These are phyloP conservation scores for Acanthochlamys bracteata DNA, from an alignment of 106 monocot genomes.

Conservation along the genomic window DNA sequence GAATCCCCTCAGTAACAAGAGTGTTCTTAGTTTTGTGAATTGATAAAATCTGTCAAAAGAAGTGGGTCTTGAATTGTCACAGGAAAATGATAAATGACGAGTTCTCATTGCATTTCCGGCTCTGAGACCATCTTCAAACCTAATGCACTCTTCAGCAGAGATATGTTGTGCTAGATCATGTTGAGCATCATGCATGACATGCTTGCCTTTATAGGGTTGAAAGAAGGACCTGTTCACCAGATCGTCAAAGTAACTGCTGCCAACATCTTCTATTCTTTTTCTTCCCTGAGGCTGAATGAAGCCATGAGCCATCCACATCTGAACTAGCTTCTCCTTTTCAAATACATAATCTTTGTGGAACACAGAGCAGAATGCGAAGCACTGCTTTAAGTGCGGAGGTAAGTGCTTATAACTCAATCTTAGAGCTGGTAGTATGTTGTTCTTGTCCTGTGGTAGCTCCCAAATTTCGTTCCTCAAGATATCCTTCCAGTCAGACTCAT, in stretches of 20 bases:
- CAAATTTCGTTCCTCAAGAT: constrained; percentile 9
- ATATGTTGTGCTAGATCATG: constrained; percentile 10
- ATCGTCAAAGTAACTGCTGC: constrained; percentile 11
- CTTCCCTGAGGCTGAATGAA: constrained; percentile 9
- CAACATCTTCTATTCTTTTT: constrained; percentile 11
- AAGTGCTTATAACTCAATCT: constrained; percentile 11
- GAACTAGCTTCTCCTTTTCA: constrained; percentile 1
- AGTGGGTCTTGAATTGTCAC: constrained; percentile 2
- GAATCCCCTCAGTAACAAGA: constrained; percentile 10
- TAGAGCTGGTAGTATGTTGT: constrained; percentile 8
- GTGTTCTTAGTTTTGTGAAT: constrained; percentile 17
- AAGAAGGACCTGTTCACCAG: constrained; percentile 21
- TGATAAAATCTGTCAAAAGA: constrained; percentile 7
- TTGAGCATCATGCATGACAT: constrained; percentile 10
- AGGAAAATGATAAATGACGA: constrained; percentile 8
- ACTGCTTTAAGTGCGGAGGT: constrained; percentile 5
- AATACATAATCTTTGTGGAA: constrained; percentile 7
- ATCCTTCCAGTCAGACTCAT: constrained; percentile 11
- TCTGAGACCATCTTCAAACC: neutral
- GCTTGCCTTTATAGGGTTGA: constrained; percentile 6
- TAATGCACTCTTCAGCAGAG: constrained; percentile 2
- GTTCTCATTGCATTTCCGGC: neutral
- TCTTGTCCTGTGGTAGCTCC: constrained; percentile 1
- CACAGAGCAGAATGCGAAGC: constrained; percentile 9
- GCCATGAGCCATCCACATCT: constrained; percentile 8